A percentile compares a stretch with the other conserved stretches of the same genome.
These are phyloP conservation scores for Trametes villosa DNA, from an alignment of 768 basidiomycete genomes.

Conservation along the genomic window DNA sequence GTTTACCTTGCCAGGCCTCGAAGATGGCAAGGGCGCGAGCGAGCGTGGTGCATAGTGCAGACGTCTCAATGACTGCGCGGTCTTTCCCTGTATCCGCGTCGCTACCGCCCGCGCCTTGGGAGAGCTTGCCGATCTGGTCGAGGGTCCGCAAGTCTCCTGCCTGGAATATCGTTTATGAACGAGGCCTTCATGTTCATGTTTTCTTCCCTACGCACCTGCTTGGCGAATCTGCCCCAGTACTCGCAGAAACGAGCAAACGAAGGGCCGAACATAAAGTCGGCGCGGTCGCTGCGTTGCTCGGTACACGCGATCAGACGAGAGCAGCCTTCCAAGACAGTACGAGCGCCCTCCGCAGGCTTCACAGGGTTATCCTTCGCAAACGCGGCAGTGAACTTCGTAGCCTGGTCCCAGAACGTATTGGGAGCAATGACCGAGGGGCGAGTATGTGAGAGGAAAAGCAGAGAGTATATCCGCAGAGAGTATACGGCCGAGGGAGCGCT, in stretches of 20 bases:
- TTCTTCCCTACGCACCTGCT: slow-evolving; percentile 51
- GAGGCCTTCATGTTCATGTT: neutral
- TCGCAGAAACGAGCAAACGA: slow-evolving; percentile 70
- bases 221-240: slow-evolving; percentile 71
- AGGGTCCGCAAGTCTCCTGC: slow-evolving; percentile 36
- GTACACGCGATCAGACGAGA: slow-evolving; percentile 47
- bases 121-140: slow-evolving; percentile 43
- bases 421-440: slow-evolving; percentile 52
- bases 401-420: slow-evolving; percentile 74
- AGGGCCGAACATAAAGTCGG: slow-evolving; percentile 49
- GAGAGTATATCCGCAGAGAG: slow-evolving; percentile 45
- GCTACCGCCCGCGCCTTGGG: neutral
- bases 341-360: slow-evolving; percentile 39
- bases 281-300: slow-evolving; percentile 41
- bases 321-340: slow-evolving; percentile 48
- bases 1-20: slow-evolving; percentile 37
- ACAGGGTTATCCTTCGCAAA: slow-evolving; percentile 32
- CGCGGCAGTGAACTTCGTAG: slow-evolving; percentile 50
- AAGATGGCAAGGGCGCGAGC: slow-evolving; percentile 49
- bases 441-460: slow-evolving; percentile 54
- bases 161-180: slow-evolving; percentile 37
- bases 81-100: slow-evolving; percentile 35
- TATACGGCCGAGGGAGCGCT: slow-evolving; percentile 34
- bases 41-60: slow-evolving; percentile 46
- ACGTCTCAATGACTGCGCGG: slow-evolving; percentile 34